Percentiles rank a stretch among this genome's conserved stretches.
phyloP scores from a whole-genome alignment of 176 grass and related monocot genomes.

The Aegilops speltoides region DNA sequence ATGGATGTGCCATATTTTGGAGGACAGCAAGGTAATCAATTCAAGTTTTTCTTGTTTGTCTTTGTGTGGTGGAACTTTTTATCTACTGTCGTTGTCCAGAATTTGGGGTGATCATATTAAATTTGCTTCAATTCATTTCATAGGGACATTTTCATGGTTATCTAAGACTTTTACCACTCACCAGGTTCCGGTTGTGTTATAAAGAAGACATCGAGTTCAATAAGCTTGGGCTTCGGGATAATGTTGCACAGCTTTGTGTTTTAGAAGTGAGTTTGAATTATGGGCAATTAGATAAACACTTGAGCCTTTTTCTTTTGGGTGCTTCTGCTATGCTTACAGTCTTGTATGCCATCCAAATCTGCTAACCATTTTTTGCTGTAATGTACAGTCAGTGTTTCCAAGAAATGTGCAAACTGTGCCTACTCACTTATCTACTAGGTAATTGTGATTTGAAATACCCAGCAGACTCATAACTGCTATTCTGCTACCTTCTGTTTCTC shows the following conservation, averaged over 20 bases:
- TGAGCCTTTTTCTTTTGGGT: background rate
- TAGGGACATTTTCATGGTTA: background rate
- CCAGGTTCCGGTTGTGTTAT: constrained; percentile 78
- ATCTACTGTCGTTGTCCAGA: constrained; percentile 1
- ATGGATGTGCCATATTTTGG: constrained; percentile 97
- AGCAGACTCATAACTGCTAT: background rate
- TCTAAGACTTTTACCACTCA: constrained; percentile 8
- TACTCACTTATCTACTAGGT: constrained; percentile 54
- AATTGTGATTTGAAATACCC: constrained; percentile 21
- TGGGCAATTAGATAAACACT: constrained; percentile 17
- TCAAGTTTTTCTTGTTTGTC: background rate
- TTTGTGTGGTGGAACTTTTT: constrained; percentile 1
- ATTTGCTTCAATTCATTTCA: background rate
- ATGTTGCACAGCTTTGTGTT: constrained; percentile 96
- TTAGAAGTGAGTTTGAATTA: constrained; percentile 64
- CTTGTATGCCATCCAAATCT: constrained; percentile 27
- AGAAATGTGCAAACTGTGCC: constrained; percentile 44
- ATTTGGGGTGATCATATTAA: background rate
- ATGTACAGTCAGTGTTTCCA: constrained; percentile 49
- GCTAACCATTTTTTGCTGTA: constrained; percentile 31
- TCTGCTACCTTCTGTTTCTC: constrained; percentile 20
- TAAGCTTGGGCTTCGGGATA: constrained; percentile 82
- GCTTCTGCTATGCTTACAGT: constrained; percentile 11
- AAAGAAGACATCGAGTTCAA: constrained; percentile 84
- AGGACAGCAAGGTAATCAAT: constrained; percentile 60